Percentiles rank a stretch among this genome's conserved stretches.
Conservation (phyloP, 306 rosid species). For the Albizia julibrissin region DNA sequence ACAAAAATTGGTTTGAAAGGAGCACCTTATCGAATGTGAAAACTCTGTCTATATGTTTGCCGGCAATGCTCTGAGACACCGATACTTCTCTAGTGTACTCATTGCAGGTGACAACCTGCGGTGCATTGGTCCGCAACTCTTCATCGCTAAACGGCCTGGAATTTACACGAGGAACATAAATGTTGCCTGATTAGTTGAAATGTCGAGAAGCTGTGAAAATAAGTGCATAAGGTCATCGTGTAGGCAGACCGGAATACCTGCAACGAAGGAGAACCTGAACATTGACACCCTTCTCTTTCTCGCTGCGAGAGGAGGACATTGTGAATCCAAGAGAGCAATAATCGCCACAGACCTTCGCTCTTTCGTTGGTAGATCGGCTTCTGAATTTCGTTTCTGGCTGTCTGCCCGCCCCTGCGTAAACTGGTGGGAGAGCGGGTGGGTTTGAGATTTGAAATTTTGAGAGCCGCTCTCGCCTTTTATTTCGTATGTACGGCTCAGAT, state of each 20-base stretch:
- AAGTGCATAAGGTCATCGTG: not conserved
- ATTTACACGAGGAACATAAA: not conserved
- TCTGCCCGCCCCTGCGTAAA: conserved; percentile 35
- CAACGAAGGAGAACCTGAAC: conserved; percentile 84
- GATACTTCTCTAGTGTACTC: conserved; percentile 67
- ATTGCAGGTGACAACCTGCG: conserved; percentile 69
- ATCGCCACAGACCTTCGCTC: conserved; percentile 12
- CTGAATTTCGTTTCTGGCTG: not conserved
- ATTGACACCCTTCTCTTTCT: conserved; percentile 76
- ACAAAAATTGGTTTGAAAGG: not conserved
- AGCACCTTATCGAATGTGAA: conserved; percentile 74
- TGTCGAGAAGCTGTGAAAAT: not conserved
- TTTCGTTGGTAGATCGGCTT: conserved; percentile 33
- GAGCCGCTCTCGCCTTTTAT: conserved; percentile 44
- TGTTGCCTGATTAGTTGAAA: not conserved
- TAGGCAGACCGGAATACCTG: conserved; percentile 43
- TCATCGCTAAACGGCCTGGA: conserved; percentile 77
- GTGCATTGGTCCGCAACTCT: conserved; percentile 72
- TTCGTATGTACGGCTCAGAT: conserved; percentile 38
- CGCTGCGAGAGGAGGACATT: conserved; percentile 69
- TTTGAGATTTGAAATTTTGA: conserved; percentile 57
- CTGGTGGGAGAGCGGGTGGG: conserved; percentile 41
- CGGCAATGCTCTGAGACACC: conserved; percentile 71
- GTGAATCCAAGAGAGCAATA: conserved; percentile 28
- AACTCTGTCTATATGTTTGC: conserved; percentile 67